Evolutionary conservation across 441 rosid species (phyloP), one percentile per base, ranked within the genome.

Genomic region (Bruguiera hainesii): DNA sequence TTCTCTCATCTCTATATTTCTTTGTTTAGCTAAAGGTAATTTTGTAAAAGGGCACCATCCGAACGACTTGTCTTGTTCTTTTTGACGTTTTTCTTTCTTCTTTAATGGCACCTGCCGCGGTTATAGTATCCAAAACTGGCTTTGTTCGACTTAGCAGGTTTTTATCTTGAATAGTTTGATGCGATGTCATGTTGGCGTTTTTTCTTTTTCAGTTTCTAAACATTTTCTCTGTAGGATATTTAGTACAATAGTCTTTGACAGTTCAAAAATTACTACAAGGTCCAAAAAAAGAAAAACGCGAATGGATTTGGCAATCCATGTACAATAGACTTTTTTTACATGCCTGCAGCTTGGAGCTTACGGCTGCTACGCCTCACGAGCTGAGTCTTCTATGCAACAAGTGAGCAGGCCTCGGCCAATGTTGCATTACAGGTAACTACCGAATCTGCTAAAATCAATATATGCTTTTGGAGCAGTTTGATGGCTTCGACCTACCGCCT

Each of bases 281-380:
- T 3, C 48, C 5, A 37, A 37, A 10, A 37, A 37, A 10, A 13
- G 2, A 37, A 37, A 37, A 37, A 10, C 3, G 48, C 48, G 13
- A 42, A 42, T 11, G 18, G 48, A 5, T 42, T 13, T 10, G 46
- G 46, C 3, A 37, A 37, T 37, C 46, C 46, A 20, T n/a, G 19
- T 20, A 6, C 50, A 35, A 20, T 56, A 4, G 19, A 5, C 0
- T 26, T 8, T 39, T 39, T 60, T 7, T 25, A 4, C 19, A 25
- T 58, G 28, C 31, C 35, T 71, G 20, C 75, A 80, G 83, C 31
- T 70, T 60, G 77, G 71, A 75, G 73, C 60, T 29, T 70, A 59
- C 26, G 28, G 13, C 11, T 64, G 56, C 61, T 75, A 37, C 70
- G 25, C 72, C 23, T 70, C 75, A 42, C 33, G 59, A 49, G 62